Base-by-base conservation (phyloP, 1,139 yeast species). In the Zhuliangozyma blackwelliae region DNA sequence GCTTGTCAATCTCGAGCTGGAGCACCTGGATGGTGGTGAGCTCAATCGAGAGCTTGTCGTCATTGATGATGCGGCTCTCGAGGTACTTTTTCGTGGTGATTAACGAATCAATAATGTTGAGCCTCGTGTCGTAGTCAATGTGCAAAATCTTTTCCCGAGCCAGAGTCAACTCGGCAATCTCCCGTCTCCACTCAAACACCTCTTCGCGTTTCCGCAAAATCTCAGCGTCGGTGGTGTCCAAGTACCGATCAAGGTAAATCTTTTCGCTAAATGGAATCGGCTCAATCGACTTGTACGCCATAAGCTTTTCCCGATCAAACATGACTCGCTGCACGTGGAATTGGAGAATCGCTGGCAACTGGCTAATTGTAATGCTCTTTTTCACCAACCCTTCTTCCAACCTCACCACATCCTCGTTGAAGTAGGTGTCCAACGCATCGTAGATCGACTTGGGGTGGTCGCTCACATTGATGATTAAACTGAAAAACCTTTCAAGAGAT, bases 271-370 rank as follows among this genome's bases (percentile, higher is more conserved):
- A 88, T 4, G 90, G 90, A 37, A 92, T 71, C 6, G 90, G 94
- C 39, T 85, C 89, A 32, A 78, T 72, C 1, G 90, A 82, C 54
- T 92, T 92, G 52, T 87, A 87, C 0, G 96, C 88, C 59, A 81
- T 73, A 37, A 81, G 72, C 27, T 75, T 62, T 39, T 72, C 83
- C 33, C 90, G 72, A 55, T 92, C 96, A 59, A 84, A 92, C 56
- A 88, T 84, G 1, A 90, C 97, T 52, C 98, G 72, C 59, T 90
- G 97, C 3, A 92, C 87, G 55, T 92, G 98, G 35, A 92, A 77
- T 55, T 92, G 98, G 35, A 92, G 61, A 35, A 92, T 77, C 8
- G 82, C 81, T 0, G 98, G 98, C 11, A 88, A 63, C 43, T 78
- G 71, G 10, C 77, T 69, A 7, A 90, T 75, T 0, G 94, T 79